Evolutionary conservation across 2,329 filamentous ascomycete genomes (phyloP).

Genomic region (Leptographium galeiforme): DNA sequence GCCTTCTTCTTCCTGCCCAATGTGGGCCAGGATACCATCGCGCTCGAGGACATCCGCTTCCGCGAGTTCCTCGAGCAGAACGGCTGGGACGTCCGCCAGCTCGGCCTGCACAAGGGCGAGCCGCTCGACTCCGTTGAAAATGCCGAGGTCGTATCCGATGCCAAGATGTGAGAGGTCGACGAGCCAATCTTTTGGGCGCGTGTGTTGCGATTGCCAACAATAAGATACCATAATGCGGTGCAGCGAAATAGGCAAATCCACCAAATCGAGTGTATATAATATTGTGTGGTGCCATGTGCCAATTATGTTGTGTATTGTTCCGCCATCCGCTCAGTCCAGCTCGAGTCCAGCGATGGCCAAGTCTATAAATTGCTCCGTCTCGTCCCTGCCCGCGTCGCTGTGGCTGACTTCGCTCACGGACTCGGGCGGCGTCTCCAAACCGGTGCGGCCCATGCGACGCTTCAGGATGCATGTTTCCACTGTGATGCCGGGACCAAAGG

Average conservation of each 20-base stretch:
- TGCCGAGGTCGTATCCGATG: not conserved
- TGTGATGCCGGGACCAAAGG: constrained; percentile 56
- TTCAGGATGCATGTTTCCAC: constrained; percentile 57
- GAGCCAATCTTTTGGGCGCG: too few species aligned
- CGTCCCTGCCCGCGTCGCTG: constrained; percentile 24
- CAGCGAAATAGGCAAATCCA: too few species aligned
- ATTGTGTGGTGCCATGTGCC: not conserved
- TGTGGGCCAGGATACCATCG: constrained; percentile 77
- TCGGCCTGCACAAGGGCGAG: constrained; percentile 29
- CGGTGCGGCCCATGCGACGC: constrained; percentile 25
- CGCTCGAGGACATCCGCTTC: constrained; percentile 63
- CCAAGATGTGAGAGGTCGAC: not conserved
- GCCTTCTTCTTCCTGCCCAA: constrained; percentile 57
- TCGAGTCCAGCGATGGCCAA: constrained; percentile 19
- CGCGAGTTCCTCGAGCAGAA: constrained; percentile 56
- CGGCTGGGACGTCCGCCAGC: constrained; percentile 58
- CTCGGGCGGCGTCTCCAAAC: constrained; percentile 38
- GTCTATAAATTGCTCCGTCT: constrained; percentile 16
- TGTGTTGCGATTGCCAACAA: too few species aligned
- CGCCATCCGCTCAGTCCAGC: constrained; percentile 13
- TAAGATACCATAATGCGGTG: too few species aligned
- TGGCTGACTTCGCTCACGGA: constrained; percentile 36
- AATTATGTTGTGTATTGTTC: not conserved
- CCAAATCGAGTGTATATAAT: not conserved
- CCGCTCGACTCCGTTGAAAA: constrained; percentile 14